Base-by-base conservation (phyloP, 139 green algal genomes). In the Yamagishiella unicocca region DNA sequence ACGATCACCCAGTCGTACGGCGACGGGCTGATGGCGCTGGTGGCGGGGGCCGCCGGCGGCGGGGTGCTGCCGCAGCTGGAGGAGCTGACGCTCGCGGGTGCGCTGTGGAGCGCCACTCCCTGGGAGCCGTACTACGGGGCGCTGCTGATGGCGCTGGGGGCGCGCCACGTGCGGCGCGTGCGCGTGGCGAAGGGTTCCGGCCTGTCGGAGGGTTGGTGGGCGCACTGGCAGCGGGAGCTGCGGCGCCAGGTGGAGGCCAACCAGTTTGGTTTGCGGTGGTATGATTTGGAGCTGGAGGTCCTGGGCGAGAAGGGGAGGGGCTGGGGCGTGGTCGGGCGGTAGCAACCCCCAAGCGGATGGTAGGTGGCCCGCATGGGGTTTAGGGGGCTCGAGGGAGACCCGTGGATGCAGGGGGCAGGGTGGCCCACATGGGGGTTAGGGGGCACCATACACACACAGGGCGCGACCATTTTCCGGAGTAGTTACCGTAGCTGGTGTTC, bases 121-220 rank as follows among this genome's bases (percentile, higher is more conserved):
- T 9, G 29, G 37, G 35, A 55, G 50, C 1, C 53, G 0, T 83
- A 83, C 55, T 40, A 40, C 38, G 14, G 24, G 7, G 33, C 5
- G 35, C 76, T 83, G 76, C 37, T 83, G 33, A 21, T 40, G 33
- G 54, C 54, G 54, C 54, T 83, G 76, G 76, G 54, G 76, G 76
- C 76, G 54, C 54, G 35, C 12, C 35, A 54, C 0, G 54, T 83
- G 55, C 54, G 61, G 35, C 35, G 35, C 6, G 54, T 83, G 54
- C 37, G 22, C 27, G 53, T 62, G 76, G 27, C 53, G 2, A 19
- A 19, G 22, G 37, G 35, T 46, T 82, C 76, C 54, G 37, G 17
- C 5, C 21, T 71, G 27, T 38, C 38, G 76, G 35, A 12, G 29
- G 10, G 24, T 4, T 40, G 76, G 76, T 72, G 76, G 53, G 35